A percentile compares a stretch with the other conserved stretches of the same genome.
These are phyloP conservation scores for Thelephora terrestris DNA, from an alignment of 1,284 basidiomycete genomes.

Conservation along the genomic window DNA sequence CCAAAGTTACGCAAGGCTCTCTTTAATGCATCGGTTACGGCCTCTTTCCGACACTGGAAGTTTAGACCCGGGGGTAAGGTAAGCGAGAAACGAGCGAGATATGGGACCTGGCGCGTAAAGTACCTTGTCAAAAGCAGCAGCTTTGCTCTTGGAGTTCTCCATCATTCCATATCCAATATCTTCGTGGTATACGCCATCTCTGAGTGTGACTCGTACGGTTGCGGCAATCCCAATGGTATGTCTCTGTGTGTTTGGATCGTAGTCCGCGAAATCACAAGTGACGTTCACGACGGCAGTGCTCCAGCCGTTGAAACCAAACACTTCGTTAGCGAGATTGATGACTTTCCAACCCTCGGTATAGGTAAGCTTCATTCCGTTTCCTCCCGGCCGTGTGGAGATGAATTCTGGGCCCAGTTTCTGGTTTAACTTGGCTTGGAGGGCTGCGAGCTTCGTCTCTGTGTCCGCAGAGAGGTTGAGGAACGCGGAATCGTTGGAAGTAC, in stretches of 20 bases:
- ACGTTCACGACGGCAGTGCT: conserved; percentile 76
- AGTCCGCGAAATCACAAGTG: conserved; percentile 69
- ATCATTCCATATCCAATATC: conserved; percentile 86
- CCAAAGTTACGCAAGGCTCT: conserved; percentile 89
- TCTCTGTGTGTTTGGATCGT: conserved; percentile 52
- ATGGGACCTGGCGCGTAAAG: conserved; percentile 12
- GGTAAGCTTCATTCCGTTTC: conserved; percentile 79
- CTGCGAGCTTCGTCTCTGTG: conserved; percentile 55
- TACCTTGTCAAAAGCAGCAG: conserved; percentile 87
- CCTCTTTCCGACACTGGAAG: conserved; percentile 89
- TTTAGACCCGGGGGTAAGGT: conserved; percentile 1
- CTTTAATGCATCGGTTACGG: conserved; percentile 92
- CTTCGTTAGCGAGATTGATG: conserved; percentile 94
- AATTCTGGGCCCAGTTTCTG: conserved; percentile 92
- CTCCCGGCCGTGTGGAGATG: conserved; percentile 82
- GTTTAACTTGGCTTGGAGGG: conserved; percentile 75
- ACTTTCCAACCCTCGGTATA: conserved; percentile 98
- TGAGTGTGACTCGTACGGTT: conserved; percentile 78
- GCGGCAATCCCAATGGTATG: conserved; percentile 78
- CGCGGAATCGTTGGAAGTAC: conserved; percentile 18
- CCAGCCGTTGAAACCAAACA: conserved; percentile 99
- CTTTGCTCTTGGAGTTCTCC: conserved; percentile 83
- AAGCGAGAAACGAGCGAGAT: not conserved
- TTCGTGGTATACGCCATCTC: conserved; percentile 87
- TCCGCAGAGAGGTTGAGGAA: conserved; percentile 41